Conservation (phyloP, 2,329 filamentous ascomycete species). For the Penicillium occitanis region DNA sequence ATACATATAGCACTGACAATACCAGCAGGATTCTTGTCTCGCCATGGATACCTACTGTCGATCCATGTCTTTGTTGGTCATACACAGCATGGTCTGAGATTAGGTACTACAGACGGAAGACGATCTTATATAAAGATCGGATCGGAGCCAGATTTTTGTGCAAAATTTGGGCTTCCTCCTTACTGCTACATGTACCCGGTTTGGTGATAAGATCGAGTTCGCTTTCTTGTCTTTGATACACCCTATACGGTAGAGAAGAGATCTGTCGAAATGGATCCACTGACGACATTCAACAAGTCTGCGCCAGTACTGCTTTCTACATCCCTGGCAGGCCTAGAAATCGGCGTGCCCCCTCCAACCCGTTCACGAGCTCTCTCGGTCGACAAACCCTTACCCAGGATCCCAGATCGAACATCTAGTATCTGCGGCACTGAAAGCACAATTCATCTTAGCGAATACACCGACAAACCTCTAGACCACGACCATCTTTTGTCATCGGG, state of each 20-base stretch:
- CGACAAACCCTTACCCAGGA: slow-evolving; percentile 20
- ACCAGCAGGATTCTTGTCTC: slow-evolving; percentile 3
- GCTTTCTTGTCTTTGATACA: background rate
- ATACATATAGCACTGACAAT: background rate
- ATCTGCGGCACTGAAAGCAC: slow-evolving; percentile 19
- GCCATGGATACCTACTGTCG: slow-evolving; percentile 3
- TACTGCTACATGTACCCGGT: too few species aligned
- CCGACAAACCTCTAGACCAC: background rate
- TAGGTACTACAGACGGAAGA: background rate
- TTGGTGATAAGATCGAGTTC: background rate
- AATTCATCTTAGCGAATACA: background rate
- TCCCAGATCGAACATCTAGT: slow-evolving; percentile 19
- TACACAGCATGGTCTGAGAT: background rate
- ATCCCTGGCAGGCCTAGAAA: slow-evolving; percentile 40
- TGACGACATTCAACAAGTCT: slow-evolving; percentile 26
- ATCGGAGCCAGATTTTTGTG: background rate
- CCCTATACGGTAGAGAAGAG: background rate
- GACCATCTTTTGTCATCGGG: background rate
- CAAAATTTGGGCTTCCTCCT: background rate
- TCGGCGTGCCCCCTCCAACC: slow-evolving; percentile 35
- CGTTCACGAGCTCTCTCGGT: slow-evolving; percentile 28
- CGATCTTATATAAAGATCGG: background rate
- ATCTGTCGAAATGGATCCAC: slow-evolving; percentile 18
- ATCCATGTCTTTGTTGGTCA: slow-evolving; percentile 12
- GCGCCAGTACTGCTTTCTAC: slow-evolving; percentile 37